Evolutionary conservation across 1,284 basidiomycete species (phyloP).

Genomic region (Termitomyces sp.): DNA sequence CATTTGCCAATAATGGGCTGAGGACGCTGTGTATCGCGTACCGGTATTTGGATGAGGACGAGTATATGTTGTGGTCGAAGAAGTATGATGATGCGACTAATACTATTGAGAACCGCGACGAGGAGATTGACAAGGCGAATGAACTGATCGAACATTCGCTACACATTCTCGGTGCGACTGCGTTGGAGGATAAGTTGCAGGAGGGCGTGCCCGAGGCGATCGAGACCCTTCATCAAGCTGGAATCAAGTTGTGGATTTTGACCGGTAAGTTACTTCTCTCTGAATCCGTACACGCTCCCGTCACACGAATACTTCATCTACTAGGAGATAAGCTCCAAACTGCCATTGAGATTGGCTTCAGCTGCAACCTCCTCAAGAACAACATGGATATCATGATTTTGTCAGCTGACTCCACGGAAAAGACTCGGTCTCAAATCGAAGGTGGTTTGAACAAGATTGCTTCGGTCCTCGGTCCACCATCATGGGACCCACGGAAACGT

Average conservation of each 20-base stretch:
- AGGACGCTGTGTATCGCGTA: conserved; percentile 90
- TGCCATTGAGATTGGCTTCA: conserved; percentile 93
- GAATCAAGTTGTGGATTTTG: conserved; percentile 96
- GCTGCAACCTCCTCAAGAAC: conserved; percentile 87
- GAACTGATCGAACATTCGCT: conserved; percentile 83
- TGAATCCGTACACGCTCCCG: background rate
- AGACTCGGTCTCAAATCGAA: conserved; percentile 84
- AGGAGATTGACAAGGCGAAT: conserved; percentile 85
- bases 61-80: conserved; percentile 81
- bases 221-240: conserved; percentile 85
- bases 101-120: conserved; percentile 77
- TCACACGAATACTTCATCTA: conserved; percentile 2
- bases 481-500: conserved; percentile 50
- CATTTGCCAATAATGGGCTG: conserved; percentile 89
- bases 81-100: conserved; percentile 79
- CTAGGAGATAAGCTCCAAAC: conserved; percentile 95
- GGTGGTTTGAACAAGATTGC: conserved; percentile 94
- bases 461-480: conserved; percentile 66
- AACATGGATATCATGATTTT: conserved; percentile 97
- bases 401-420: conserved; percentile 75
- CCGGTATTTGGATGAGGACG: conserved; percentile 74
- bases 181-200: conserved; percentile 95
- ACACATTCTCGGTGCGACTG: conserved; percentile 87
- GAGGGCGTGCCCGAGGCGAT: conserved; percentile 97
- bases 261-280: conserved; percentile 54